These are phyloP conservation scores for Trichoderma orchidacearum DNA, from an alignment of 495 filamentous ascomycete genomes.

Conservation along the genomic window DNA sequence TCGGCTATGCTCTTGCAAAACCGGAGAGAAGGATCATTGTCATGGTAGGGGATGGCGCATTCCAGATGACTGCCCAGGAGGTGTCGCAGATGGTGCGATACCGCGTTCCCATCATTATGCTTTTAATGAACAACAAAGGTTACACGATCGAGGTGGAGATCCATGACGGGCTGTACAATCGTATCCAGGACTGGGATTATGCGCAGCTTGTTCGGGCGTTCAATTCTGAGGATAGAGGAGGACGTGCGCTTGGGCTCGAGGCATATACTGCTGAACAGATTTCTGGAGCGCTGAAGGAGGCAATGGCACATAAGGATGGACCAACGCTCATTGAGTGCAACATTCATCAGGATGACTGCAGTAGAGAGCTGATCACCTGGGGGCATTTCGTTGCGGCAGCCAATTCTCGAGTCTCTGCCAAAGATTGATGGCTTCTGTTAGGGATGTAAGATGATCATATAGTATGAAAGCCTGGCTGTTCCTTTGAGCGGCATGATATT, in stretches of 20 bases:
- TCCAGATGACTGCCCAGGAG: slow-evolving; percentile 18
- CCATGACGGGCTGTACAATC: slow-evolving; percentile 22
- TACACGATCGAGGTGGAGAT: slow-evolving; percentile 40
- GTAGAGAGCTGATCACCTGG: slow-evolving; percentile 14
- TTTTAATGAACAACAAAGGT: slow-evolving; percentile 31
- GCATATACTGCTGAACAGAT: slow-evolving; percentile 10
- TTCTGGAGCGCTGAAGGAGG: slow-evolving; percentile 4
- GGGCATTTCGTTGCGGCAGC: slow-evolving; percentile 12
- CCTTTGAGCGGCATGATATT: too few species aligned
- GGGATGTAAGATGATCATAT: too few species aligned
- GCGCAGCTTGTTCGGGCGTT: slow-evolving; percentile 10
- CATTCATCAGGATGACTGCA: slow-evolving; percentile 14
- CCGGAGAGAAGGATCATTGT: slow-evolving; percentile 9
- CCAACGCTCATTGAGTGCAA: slow-evolving; percentile 13
- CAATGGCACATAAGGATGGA: slow-evolving; percentile 4
- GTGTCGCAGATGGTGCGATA: slow-evolving; percentile 15
- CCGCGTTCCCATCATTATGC: slow-evolving; percentile 13
- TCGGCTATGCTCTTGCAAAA: slow-evolving; percentile 10
- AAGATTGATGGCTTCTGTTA: not conserved
- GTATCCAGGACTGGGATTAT: slow-evolving; percentile 15
- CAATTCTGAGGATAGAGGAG: slow-evolving; percentile 6
- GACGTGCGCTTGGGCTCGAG: slow-evolving; percentile 7
- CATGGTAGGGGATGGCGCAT: slow-evolving; percentile 14
- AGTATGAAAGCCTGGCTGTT: too few species aligned
- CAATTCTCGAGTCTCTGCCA: slow-evolving; percentile 10